Percentiles rank a stretch among this genome's conserved stretches.
Evolutionary conservation across 768 basidiomycete species (phyloP).

Genomic region (Mycena vulgaris): DNA sequence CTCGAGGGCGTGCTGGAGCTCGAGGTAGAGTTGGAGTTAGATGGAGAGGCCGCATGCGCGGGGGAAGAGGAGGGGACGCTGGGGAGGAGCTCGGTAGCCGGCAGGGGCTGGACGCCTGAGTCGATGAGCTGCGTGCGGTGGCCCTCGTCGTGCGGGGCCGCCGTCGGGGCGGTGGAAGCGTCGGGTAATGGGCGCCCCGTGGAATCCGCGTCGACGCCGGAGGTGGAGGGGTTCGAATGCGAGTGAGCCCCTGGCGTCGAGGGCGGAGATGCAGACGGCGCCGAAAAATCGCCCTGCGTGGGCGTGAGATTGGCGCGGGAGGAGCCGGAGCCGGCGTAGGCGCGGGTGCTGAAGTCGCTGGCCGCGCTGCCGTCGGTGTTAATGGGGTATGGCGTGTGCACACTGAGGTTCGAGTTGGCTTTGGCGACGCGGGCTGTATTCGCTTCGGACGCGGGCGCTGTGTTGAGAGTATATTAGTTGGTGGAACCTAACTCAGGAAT

Average conservation of each 20-base stretch:
- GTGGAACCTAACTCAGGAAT: no score
- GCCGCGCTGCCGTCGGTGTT: slow-evolving; percentile 15
- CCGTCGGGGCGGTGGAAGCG: background rate
- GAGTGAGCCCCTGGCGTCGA: background rate
- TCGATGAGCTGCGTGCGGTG: background rate
- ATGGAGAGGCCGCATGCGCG: background rate
- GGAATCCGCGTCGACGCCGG: no score
- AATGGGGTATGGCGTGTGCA: background rate
- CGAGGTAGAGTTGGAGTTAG: background rate
- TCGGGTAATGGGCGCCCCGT: background rate
- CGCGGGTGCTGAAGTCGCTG: slow-evolving; percentile 30
- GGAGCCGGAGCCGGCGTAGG: slow-evolving; percentile 19
- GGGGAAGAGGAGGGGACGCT: background rate
- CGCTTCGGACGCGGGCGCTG: no score
- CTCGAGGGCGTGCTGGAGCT: background rate
- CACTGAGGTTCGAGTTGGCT: background rate
- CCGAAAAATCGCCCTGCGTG: background rate
- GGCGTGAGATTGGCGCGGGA: background rate
- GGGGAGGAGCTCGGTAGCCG: background rate
- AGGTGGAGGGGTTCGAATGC: background rate
- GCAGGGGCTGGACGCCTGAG: slow-evolving; percentile 4
- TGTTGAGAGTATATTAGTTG: no score
- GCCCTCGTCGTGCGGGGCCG: background rate
- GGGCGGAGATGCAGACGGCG: background rate
- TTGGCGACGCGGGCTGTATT: no score